Conservation (phyloP, 1,284 basidiomycete genomes). For the Naganishia albida region DNA sequence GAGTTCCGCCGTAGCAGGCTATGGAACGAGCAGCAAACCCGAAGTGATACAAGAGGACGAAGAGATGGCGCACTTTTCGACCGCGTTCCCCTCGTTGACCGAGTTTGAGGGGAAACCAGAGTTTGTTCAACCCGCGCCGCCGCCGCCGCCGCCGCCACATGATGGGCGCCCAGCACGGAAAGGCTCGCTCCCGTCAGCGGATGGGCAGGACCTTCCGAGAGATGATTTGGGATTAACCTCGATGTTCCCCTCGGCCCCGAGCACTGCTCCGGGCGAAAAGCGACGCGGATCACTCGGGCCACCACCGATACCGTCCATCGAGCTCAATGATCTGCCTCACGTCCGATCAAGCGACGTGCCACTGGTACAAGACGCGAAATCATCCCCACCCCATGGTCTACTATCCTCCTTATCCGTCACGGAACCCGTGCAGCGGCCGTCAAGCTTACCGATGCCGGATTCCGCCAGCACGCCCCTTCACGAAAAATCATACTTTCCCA, state of each 20-base stretch:
- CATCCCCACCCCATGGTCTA: background rate
- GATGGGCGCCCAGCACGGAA: background rate
- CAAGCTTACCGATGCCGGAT: conserved; percentile 28
- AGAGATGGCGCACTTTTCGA: conserved; percentile 44
- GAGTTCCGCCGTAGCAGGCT: conserved; percentile 4
- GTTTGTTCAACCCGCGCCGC: background rate
- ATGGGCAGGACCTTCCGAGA: background rate
- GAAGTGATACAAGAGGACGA: conserved; percentile 31
- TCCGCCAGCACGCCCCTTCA: background rate
- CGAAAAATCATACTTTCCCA: conserved; percentile 20
- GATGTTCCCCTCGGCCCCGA: conserved; percentile 15
- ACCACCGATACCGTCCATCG: background rate
- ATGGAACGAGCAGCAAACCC: background rate
- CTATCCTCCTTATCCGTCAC: background rate
- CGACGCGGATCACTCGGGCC: background rate
- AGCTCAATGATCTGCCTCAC: background rate
- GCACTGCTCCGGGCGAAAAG: conserved; percentile 1
- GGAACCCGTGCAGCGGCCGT: conserved; percentile 22
- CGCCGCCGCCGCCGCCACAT: background rate
- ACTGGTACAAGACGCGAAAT: background rate
- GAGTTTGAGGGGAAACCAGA: conserved; percentile 45
- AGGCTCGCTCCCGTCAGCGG: background rate
- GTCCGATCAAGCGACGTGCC: background rate
- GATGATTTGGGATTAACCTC: background rate
- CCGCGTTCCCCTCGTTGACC: conserved; percentile 49